Percentiles rank a stretch among this genome's conserved stretches.
These are phyloP conservation scores for Didymella lethalis DNA, from an alignment of 2,329 filamentous ascomycete species.

Conservation along the genomic window DNA sequence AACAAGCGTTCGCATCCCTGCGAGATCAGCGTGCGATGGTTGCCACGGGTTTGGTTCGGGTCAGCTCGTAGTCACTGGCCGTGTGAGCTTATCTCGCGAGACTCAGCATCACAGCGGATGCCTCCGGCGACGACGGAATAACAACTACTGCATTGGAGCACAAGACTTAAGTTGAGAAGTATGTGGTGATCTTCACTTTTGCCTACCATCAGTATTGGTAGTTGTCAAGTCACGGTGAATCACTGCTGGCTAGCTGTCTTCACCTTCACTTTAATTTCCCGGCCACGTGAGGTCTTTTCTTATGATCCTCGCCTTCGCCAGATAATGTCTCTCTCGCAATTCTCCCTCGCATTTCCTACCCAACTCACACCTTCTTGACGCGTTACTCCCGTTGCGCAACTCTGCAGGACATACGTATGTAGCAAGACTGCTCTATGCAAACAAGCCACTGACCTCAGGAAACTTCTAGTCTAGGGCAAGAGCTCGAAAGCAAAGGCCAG, in stretches of 20 bases:
- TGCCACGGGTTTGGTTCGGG: neutral
- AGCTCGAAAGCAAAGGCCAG: too few species aligned
- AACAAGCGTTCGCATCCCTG: too few species aligned
- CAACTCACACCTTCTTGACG: neutral
- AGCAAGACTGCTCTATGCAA: neutral
- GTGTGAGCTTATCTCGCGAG: neutral
- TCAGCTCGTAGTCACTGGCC: neutral
- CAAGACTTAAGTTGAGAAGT: neutral
- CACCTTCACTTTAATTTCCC: conserved; percentile 15
- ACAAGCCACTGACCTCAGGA: neutral
- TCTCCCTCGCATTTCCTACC: neutral
- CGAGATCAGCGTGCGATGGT: neutral
- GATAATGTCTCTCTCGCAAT: neutral
- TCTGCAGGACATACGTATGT: neutral
- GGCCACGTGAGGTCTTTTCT: conserved; percentile 10
- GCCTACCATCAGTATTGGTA: too few species aligned
- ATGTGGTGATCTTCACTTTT: neutral
- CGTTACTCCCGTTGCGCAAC: neutral
- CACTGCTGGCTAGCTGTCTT: neutral
- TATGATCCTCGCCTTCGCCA: neutral
- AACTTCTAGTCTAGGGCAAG: neutral
- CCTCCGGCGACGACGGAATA: neutral
- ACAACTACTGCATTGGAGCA: neutral
- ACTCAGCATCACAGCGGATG: neutral
- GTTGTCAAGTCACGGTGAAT: neutral